Percentiles rank a stretch among this genome's conserved stretches.
These are phyloP conservation scores for Rhytidhysteron rufulum DNA, from an alignment of 2,329 filamentous ascomycete genomes.

Conservation along the genomic window DNA sequence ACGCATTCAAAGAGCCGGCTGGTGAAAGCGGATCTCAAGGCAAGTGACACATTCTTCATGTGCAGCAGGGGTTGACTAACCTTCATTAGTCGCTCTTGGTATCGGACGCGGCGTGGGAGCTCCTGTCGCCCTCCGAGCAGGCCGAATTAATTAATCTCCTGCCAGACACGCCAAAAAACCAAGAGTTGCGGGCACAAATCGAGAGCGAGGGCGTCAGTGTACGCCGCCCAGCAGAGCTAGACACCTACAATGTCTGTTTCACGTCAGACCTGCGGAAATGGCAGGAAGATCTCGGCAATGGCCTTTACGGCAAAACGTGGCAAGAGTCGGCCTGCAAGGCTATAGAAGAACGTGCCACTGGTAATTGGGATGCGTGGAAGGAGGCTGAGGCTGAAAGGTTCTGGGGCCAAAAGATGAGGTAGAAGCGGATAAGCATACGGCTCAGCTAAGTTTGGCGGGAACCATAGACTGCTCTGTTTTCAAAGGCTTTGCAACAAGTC, in stretches of 20 bases:
- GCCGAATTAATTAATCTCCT: neutral
- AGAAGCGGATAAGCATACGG: no score
- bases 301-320: slow-evolving; percentile 57
- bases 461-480: no score
- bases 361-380: slow-evolving; percentile 56
- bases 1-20: slow-evolving; percentile 5
- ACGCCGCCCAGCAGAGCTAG: slow-evolving; percentile 21
- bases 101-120: neutral
- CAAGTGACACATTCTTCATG: neutral
- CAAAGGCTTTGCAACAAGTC: no score
- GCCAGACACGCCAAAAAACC: neutral
- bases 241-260: slow-evolving; percentile 42
- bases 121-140: neutral
- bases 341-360: slow-evolving; percentile 47
- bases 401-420: slow-evolving; percentile 54
- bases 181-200: neutral
- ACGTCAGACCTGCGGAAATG: slow-evolving; percentile 52
- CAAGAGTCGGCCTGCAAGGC: slow-evolving; percentile 52
- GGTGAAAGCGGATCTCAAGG: neutral
- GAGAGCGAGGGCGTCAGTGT: slow-evolving; percentile 4
- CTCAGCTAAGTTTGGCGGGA: no score
- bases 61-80: neutral
- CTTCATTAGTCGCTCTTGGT: neutral
- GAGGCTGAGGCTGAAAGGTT: slow-evolving; percentile 52
- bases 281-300: slow-evolving; percentile 52